Base-by-base conservation (phyloP, 305 asterid species). In the Fraxinus platypoda region DNA sequence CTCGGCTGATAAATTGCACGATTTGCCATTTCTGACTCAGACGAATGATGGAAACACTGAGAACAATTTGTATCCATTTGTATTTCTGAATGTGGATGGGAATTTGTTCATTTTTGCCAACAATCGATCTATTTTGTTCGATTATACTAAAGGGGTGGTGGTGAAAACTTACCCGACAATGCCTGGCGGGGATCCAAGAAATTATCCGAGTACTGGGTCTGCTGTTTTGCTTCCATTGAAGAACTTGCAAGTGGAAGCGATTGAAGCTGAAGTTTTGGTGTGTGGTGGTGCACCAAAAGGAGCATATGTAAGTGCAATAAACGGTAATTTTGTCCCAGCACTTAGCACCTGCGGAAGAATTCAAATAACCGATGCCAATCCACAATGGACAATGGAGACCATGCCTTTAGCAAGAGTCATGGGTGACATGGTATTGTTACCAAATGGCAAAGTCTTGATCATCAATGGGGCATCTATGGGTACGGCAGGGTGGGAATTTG, bases 231-330 rank as follows among this genome's bases (percentile, higher is more conserved):
- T 91, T 6, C 95, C 93, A 0, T 15, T 91, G 28, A 85, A 35
- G 84, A 80, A 49, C 75, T 37, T 62, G 8, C 78, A 68, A 8
- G 77, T 83, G 21, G 28, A 1, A 17, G 21, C 46, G 2, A 31
- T 25, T 0, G 84, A 68, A 62, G 89, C 89, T 5, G 93, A 92
- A 43, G 93, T 92, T n/a, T 64, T 94, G 82, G 86, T 94, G 0
- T 92, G 98, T 25, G 98, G 98, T 0, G 98, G 97, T 3, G 92
- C 97, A 2, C 92, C 94, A 0, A 88, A 64, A 35, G 98, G 94
- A 64, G 85, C 95, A 0, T 89, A 17, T 59, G n/a, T 1, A 0
- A 85, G 82, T 12, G 92, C 95, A 0, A 34, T 5, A 0, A 77
- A 74, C 4, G 78, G 90, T 6, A 81, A 77, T 0, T 92, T 87